phyloP scores from a whole-genome alignment of 1,139 yeast genomes.

The Debaryomyces sp. region DNA sequence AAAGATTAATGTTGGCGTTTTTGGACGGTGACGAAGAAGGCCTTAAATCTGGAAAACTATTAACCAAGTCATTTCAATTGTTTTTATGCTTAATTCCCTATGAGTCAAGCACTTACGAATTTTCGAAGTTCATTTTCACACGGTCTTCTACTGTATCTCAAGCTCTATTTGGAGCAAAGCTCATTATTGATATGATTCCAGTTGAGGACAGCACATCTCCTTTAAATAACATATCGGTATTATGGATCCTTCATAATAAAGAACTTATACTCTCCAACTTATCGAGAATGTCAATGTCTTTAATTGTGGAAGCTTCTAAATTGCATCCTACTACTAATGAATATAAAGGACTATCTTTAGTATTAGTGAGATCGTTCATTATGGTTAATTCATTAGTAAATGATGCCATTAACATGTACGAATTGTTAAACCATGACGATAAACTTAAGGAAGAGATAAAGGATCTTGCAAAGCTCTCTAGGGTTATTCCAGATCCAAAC shows the following conservation, averaged over 20 bases:
- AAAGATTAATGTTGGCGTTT: constrained; percentile 30
- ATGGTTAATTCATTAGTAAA: constrained; percentile 43
- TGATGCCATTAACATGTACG: constrained; percentile 22
- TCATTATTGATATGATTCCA: constrained; percentile 52
- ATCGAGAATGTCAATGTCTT: constrained; percentile 36
- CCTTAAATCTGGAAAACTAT: constrained; percentile 37
- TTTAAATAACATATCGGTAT: constrained; percentile 49
- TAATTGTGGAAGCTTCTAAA: constrained; percentile 44
- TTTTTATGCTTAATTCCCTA: constrained; percentile 64
- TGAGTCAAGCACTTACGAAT: constrained; percentile 45
- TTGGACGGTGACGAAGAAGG: constrained; percentile 25
- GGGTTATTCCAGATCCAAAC: constrained; percentile 40
- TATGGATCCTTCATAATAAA: constrained; percentile 58
- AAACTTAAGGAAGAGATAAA: constrained; percentile 8
- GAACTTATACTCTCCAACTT: constrained; percentile 37
- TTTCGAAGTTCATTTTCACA: constrained; percentile 39
- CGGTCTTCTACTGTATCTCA: constrained; percentile 65
- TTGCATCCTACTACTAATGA: constrained; percentile 36
- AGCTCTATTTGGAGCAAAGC: constrained; percentile 54
- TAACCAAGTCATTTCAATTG: constrained; percentile 53
- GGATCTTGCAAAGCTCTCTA: constrained; percentile 11
- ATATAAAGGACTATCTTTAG: constrained; percentile 36
- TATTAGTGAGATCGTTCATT: constrained; percentile 37
- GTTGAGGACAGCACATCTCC: constrained; percentile 32
- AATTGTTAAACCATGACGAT: constrained; percentile 7